Base-by-base conservation (phyloP, 2,329 filamentous ascomycete genomes). In the Microdochium trichocladiopsis region DNA sequence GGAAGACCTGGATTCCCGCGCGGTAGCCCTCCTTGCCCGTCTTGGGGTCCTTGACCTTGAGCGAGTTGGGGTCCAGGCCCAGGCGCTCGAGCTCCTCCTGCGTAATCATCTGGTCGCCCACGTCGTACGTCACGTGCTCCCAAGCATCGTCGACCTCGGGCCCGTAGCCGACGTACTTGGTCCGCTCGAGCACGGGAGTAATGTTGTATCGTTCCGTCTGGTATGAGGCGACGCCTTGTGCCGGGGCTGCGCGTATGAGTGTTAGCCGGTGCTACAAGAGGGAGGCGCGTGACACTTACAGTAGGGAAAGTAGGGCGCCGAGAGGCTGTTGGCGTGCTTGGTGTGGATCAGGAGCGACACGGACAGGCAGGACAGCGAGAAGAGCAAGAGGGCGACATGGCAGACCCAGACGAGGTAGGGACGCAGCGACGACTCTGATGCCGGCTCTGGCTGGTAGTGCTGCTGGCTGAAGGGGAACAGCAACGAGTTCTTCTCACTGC, bases 91-190 rank as follows among this genome's bases (percentile, higher is more conserved):
- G 74, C 58, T 84, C 79, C 5, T 73, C 68, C 22, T 72, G 67
- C 1, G 75, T 75, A 50, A 85, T 78, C 74, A 82, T 81, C 58
- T 80, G 79, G 61, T 84, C 80, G 36, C 80, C 80, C 24, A 84
- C 79, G 53, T 72, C 69, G 56, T 75, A 75, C 11, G 76, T 77
- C 37, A 82, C 72, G 18, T 74, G 72, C 49, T 79, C 70, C 81
- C 81, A 84, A 5, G 76, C 77, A 50, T 72, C 70, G 52, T 84
- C 81, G 2, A 83, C 80, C 12, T 79, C 73, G 2, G 74, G 71
- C 0, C 80, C 78, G 37, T 72, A 76, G 9, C 81, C 81, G 37
- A 83, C 74, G 58, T 77, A 84, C 2, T 72, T 70, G 0, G 76
- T 73, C 16, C 54, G 58, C 48, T 74, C 69, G 47, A 72, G 68